Base-by-base conservation (phyloP, 129 eudicot genomes). In the Chrysanthemum makinoi region DNA sequence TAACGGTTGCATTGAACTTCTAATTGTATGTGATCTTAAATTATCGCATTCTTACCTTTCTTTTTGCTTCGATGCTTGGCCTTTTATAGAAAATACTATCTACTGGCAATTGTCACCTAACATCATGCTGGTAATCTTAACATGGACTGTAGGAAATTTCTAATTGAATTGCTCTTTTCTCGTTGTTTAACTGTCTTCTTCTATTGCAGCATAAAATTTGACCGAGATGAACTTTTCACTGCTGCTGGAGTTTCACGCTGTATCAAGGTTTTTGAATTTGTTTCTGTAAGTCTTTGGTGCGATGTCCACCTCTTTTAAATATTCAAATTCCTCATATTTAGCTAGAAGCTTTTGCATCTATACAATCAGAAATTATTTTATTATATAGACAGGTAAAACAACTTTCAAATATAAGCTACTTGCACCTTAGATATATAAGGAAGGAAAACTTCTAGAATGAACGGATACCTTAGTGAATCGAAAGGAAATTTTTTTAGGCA, bases 171-270 rank as follows among this genome's bases (percentile, higher is more conserved):
- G 33, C 33, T 28, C 33, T 28, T 28, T 28, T 60, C 26, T 60
- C 22, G 12, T 13, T 24, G 17, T 46, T 54, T 53, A 50, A 67
- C 54, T 62, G 26, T 5, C 35, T 72, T 62, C 52, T 47, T 55
- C 1, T 9, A 18, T 20, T 66, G 73, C 99, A 95, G 99, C 82
- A 90, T 94, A 82, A 97, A 94, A 65, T 94, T 94, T 68, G 99
- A 94, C 74, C 75, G 97, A 62, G 93, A 90, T 77, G 94, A 95
- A 73, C 88, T 95, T 54, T 95, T 95, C 83, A 96, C 99, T 20
- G 87, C 99, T 19, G 99, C 96, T 82, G 99, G 99, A 77, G 99
- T 94, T 72, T 94, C 20, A 46, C 75, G 93, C 28, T 76, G 96
- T 47, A 95, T 95, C 75, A 95, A 95, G 75, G 84, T 95, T 69